These are phyloP conservation scores for Lonicera japonica DNA, from an alignment of 129 eudicot genomes.

Conservation along the genomic window DNA sequence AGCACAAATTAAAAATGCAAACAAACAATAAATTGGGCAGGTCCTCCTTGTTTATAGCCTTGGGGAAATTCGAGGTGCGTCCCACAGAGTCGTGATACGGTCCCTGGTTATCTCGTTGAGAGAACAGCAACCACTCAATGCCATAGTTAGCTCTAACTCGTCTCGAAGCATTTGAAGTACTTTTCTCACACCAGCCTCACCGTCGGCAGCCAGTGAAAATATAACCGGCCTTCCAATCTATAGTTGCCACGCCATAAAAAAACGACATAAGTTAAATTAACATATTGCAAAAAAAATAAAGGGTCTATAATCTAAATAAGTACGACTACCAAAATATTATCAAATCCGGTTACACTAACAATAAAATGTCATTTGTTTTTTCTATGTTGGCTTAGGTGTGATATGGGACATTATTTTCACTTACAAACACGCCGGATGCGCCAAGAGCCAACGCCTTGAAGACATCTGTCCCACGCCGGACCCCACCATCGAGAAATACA, in stretches of 20 bases:
- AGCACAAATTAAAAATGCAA: too few relatives aligned
- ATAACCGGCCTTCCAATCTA: slow-evolving; percentile 24
- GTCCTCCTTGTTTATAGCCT: not conserved
- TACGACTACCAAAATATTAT: too few relatives aligned
- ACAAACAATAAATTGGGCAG: not conserved
- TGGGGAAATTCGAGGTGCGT: not conserved
- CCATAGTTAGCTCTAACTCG: slow-evolving; percentile 24
- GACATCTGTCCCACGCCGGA: slow-evolving; percentile 85
- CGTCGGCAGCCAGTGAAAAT: slow-evolving; percentile 18
- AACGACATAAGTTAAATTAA: too few relatives aligned
- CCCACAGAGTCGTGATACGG: slow-evolving; percentile 16
- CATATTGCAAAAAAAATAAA: too few relatives aligned
- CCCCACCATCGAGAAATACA: slow-evolving; percentile 72
- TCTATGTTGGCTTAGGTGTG: too few relatives aligned
- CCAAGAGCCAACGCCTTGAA: slow-evolving; percentile 88
- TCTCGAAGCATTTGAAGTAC: slow-evolving; percentile 21
- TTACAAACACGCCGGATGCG: slow-evolving; percentile 80
- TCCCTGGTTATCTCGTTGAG: slow-evolving; percentile 11
- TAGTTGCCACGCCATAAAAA: not conserved
- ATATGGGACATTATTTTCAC: too few relatives aligned
- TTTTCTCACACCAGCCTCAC: slow-evolving; percentile 21
- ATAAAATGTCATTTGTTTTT: too few relatives aligned
- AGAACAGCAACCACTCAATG: slow-evolving; percentile 20
- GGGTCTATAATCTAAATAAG: too few relatives aligned
- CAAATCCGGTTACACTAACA: too few relatives aligned